Base-by-base conservation (phyloP, 1,284 basidiomycete genomes). In the Trichosporon ovoides region DNA sequence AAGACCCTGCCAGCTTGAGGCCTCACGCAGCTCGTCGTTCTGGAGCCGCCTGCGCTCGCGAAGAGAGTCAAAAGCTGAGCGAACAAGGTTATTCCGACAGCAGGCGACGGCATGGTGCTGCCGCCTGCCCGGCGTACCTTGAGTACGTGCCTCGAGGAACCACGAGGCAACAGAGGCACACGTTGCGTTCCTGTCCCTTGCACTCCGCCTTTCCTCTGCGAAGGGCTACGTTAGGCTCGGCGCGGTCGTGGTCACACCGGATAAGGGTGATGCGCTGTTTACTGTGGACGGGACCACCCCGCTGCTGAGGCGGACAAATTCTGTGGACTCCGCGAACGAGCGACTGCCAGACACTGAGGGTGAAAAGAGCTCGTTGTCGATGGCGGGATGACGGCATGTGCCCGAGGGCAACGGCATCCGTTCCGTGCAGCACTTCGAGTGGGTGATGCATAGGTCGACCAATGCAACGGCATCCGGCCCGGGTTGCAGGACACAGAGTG, bases 111-210 rank as follows among this genome's bases (percentile, higher is more conserved):
- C 24, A 14, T 24, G 14, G 28, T 14, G n/a, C 24, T 11, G 43
- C 28, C 43, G 24, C 43, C 28, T 48, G 43, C 43, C 43, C 43
- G 43, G 43, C 43, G 43, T 48, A 48, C 43, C 43, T 48, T 31
- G 28, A 4, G 28, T 31, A 6, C 16, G 43, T 48, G 13, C 43
- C 43, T 48, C 22, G 43, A 37, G 16, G 35, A 14, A 37, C 35
- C 35, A 48, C 22, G 43, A 28, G 43, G 24, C 28, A 31, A 6
- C 11, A 12, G 16, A 37, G 35, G 35, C 35, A 37, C 35, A 37
- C 12, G 35, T 37, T n/a, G 16, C 28, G 28, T 31, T 31, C 28
- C 28, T 31, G 28, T 31, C 28, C 28, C 28, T 31, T 31, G 28
- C 28, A 5, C 28, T 31, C 9, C 9, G 28, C 28, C 28, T 31